phyloP scores from a whole-genome alignment of 495 filamentous ascomycete genomes.

The Neurospora sp. region DNA sequence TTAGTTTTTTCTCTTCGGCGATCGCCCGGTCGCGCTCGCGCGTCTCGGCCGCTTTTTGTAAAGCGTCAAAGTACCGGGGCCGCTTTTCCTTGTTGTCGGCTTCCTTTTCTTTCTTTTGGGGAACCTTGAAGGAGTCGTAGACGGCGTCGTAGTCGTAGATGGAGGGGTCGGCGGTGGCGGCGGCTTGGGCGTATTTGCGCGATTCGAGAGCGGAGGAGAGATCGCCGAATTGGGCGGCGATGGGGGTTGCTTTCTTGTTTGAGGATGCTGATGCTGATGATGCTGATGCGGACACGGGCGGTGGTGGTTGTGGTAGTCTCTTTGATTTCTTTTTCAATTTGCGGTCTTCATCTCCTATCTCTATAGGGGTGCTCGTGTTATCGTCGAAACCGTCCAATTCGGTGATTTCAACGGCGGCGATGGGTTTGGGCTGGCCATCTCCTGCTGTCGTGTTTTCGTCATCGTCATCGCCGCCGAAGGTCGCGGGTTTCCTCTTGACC shows the following conservation, averaged over 20 bases:
- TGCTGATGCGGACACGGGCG: conserved; percentile 1
- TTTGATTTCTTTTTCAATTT: conserved; percentile 1
- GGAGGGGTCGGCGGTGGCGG: conserved; percentile 49
- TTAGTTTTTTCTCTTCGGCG: conserved; percentile 77
- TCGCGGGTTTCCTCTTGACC: conserved; percentile 11
- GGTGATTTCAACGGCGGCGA: conserved; percentile 11
- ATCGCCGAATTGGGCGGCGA: conserved; percentile 34
- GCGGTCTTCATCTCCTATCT: neutral
- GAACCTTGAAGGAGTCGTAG: conserved; percentile 53
- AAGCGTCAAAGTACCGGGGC: conserved; percentile 74
- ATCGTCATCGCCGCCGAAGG: conserved; percentile 18
- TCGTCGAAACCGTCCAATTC: conserved; percentile 11
- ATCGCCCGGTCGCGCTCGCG: conserved; percentile 83
- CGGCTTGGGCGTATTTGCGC: conserved; percentile 44
- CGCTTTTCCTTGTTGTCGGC: conserved; percentile 37
- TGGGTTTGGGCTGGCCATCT: conserved; percentile 6
- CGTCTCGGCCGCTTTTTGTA: conserved; percentile 71
- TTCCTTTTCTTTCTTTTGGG: conserved; percentile 28
- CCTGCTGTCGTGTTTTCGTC: conserved; percentile 10
- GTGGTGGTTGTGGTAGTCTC: conserved; percentile 29
- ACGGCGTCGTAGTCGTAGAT: conserved; percentile 72
- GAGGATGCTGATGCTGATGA: neutral
- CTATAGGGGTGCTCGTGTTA: neutral
- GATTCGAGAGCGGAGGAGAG: conserved; percentile 45
- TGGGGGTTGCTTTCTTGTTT: neutral